Evolutionary conservation across 352 stramenopile genomes (phyloP).

Genomic region (Bremia lactucae): DNA sequence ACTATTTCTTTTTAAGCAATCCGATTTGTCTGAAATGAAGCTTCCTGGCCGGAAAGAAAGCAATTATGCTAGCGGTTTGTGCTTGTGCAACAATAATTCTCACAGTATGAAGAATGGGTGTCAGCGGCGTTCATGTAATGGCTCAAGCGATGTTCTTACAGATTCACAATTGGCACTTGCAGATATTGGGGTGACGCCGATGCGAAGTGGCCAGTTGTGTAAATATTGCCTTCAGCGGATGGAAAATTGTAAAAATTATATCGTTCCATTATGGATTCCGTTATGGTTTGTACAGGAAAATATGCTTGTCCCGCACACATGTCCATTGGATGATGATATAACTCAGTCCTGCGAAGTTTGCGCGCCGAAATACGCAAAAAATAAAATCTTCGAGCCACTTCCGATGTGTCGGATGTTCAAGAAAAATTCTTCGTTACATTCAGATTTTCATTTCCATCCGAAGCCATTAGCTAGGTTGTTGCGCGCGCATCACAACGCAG

Average conservation of each 20-base stretch:
- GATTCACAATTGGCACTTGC: conserved; percentile 26
- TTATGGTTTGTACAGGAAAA: conserved; percentile 75
- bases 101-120: conserved; percentile 18
- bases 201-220: conserved; percentile 37
- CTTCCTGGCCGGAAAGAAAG: conserved; percentile 33
- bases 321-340: conserved; percentile 58
- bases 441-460: conserved; percentile 31
- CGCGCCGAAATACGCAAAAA: conserved; percentile 32
- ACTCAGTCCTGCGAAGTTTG: conserved; percentile 51
- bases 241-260: conserved; percentile 55
- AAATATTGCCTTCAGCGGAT: conserved; percentile 56
- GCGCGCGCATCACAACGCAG: conserved; percentile 25
- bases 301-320: conserved; percentile 64
- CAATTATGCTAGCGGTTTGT: conserved; percentile 28
- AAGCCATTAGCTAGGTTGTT: conserved; percentile 56
- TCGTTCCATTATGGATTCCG: conserved; percentile 70
- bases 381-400: conserved; percentile 54
- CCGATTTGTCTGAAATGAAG: conserved; percentile 52
- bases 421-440: conserved; percentile 27
- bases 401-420: conserved; percentile 74
- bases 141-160: conserved; percentile 30
- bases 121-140: conserved; percentile 31
- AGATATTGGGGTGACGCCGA: conserved; percentile 28
- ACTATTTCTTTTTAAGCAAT: conserved; percentile 94
- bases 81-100: conserved; percentile 32